Evolutionary conservation across 371 early-diverging fungal genomes (phyloP), one percentile per base, ranked within the genome.

Genomic region (Mucor mucedo): DNA sequence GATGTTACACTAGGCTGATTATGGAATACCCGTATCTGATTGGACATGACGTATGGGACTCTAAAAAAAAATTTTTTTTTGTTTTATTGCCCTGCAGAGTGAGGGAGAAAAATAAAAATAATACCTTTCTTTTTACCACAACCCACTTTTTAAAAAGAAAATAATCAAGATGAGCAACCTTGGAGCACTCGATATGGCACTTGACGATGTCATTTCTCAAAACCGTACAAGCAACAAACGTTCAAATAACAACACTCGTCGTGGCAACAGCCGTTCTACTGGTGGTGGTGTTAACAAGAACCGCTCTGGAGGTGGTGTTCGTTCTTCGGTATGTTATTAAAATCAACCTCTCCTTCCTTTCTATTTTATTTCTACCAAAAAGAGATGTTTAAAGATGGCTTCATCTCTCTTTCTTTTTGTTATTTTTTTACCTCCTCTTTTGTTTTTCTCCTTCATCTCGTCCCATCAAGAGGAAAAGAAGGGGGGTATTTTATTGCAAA

Each of bases 121-220:
- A 5, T 45, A 6, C 21, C 21, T 47, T 47, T 47, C 21, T 21
- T 47, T 47, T 47, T 21, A 21, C 21, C 21, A 21, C 21, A 21
- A 21, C 21, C 47, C 21, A 14, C 52, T 29, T 58, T 48, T 58
- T 32, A n/a, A n/a, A n/a, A n/a, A n/a, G n/a, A 5, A 28, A 9
- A 28, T 32, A 27, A 21, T 2, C 11, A 35, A 52, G 52, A 72
- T 69, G 70, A 69, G 63, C 49, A 71, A 68, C 44, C 62, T 64
- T 55, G 71, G 73, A 40, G 76, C 73, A 64, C 78, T 81, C 50
- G 81, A 81, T 65, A 81, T 81, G 81, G 78, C 81, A 53, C 81
- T 81, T 75, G 81, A 81, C 61, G 81, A 81, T 61, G 76, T 81
- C 58, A 81, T 81, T 48, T 65, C 74, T 30, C 73, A 75, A 62